A percentile compares a stretch with the other conserved stretches of the same genome.
Conservation (phyloP, 1,284 basidiomycete genomes). For the Polyporus tsugae region DNA sequence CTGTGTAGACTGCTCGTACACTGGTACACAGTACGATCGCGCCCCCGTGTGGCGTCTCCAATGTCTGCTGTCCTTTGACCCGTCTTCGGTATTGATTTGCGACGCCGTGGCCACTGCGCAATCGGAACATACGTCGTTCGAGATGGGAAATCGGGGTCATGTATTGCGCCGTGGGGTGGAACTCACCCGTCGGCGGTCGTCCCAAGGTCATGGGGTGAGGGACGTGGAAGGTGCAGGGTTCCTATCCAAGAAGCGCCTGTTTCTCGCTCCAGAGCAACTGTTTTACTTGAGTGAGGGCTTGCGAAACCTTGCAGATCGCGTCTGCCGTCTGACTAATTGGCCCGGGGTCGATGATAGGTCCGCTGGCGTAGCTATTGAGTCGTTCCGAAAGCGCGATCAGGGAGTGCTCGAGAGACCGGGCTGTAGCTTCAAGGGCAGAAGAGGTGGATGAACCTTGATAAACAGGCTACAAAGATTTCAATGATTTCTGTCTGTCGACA, state of each 20-base stretch:
- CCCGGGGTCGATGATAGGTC: slow-evolving; percentile 52
- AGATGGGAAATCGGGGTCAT: slow-evolving; percentile 16
- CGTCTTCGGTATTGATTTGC: slow-evolving; percentile 12
- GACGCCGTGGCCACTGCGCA: slow-evolving; percentile 28
- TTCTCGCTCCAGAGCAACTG: slow-evolving; percentile 54
- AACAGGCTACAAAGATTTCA: slow-evolving; percentile 22
- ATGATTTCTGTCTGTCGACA: slow-evolving; percentile 11
- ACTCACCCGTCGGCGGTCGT: slow-evolving; percentile 21
- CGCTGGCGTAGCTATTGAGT: slow-evolving; percentile 53
- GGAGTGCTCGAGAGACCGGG: slow-evolving; percentile 60
- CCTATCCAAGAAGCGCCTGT: slow-evolving; percentile 29
- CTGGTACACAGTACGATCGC: slow-evolving; percentile 16
- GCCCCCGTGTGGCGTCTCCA: slow-evolving; percentile 22
- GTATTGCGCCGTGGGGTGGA: slow-evolving; percentile 15
- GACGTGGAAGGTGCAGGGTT: slow-evolving; percentile 26
- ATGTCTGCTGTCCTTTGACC: slow-evolving; percentile 22
- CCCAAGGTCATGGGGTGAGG: slow-evolving; percentile 25
- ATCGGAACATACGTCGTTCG: slow-evolving; percentile 25
- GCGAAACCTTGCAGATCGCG: slow-evolving; percentile 70
- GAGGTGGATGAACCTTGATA: slow-evolving; percentile 32
- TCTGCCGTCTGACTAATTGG: slow-evolving; percentile 71
- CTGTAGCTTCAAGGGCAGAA: slow-evolving; percentile 48
- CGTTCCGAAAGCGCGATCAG: slow-evolving; percentile 61
- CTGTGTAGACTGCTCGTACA: slow-evolving; percentile 20
- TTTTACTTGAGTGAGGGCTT: slow-evolving; percentile 67